Base-by-base conservation (phyloP, 2,329 filamentous ascomycete species). In the Aspergillus eucalypticola region DNA sequence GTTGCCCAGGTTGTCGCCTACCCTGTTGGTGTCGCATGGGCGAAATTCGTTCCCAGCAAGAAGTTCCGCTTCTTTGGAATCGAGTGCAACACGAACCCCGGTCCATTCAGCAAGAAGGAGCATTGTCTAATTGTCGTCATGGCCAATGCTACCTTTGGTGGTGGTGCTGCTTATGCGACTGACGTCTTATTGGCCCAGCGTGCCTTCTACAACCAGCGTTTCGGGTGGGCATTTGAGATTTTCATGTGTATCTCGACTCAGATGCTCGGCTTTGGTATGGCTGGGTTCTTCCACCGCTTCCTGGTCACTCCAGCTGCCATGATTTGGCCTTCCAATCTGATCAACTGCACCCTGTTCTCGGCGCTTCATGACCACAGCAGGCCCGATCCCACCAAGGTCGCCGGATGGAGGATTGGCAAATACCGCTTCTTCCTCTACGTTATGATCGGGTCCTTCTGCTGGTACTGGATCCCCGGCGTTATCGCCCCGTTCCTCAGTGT, bases 241-340 rank as follows among this genome's bases (percentile, higher is more conserved):
- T 77, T 91, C 15, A 79, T 90, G 60, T 86, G 84, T 21, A 80
- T 91, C 15, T 89, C 86, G 7, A 89, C 86, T 1, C 89, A 90
- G 72, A 88, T 87, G 59, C 76, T 89, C 10, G 88, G 88, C 0
- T 90, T 90, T 67, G 87, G 88, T 2, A 84, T 90, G 61, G 88
- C 88, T 0, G 88, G 88, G 2, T 84, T 89, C 69, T 83, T 90
- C 78, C 81, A 86, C 59, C 84, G 83, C 63, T 89, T 88, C 67
- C 72, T 90, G 15, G 77, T 79, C 23, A 67, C 69, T 21, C 77
- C 77, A 4, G 86, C 88, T 0, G 85, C 88, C 8, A 90, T 91
- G 87, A 90, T 91, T 60, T 91, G 89, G 88, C 89, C 89, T 0
- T 82, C 80, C 2, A 89, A 86, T 53, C 78, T 92, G 23, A 87